phyloP scores from a whole-genome alignment of 2,329 filamentous ascomycete genomes.

The Elsinoe ampelina region DNA sequence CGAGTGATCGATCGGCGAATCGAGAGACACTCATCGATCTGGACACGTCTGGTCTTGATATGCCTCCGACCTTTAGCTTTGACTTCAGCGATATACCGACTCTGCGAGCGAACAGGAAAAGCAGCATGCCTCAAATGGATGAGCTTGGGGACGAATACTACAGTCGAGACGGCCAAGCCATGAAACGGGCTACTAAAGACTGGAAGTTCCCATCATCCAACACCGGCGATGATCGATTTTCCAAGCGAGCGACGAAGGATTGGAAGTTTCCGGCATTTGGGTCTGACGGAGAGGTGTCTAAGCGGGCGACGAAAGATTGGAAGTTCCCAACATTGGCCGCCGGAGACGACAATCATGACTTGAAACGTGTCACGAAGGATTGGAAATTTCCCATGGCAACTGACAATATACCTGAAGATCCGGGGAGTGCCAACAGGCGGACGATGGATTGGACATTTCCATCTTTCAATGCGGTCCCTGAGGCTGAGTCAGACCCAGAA shows the following conservation, averaged over 20 bases:
- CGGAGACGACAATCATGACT: conserved; percentile 17
- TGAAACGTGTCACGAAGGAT: conserved; percentile 39
- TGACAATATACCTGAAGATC: conserved; percentile 7
- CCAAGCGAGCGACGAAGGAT: conserved; percentile 38
- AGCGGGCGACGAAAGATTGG: conserved; percentile 45
- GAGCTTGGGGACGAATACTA: conserved; percentile 34
- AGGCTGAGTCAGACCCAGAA: conserved; percentile 19
- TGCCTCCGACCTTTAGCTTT: conserved; percentile 37
- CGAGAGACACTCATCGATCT: conserved; percentile 49
- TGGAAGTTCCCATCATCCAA: conserved; percentile 18
- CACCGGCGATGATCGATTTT: conserved; percentile 18
- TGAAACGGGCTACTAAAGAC: conserved; percentile 25
- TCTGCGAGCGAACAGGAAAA: conserved; percentile 46
- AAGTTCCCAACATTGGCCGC: conserved; percentile 41
- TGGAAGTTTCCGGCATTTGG: conserved; percentile 34
- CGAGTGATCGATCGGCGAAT: conserved; percentile 31
- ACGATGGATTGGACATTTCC: conserved; percentile 43
- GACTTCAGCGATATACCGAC: conserved; percentile 46
- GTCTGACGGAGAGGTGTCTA: conserved; percentile 17
- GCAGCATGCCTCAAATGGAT: conserved; percentile 36
- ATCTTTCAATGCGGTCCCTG: conserved; percentile 27
- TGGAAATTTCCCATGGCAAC: conserved; percentile 34
- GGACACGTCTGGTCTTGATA: conserved; percentile 43
- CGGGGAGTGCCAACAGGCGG: conserved; percentile 31
- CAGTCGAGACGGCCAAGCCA: conserved; percentile 28